phyloP scores from a whole-genome alignment of 768 basidiomycete species.

The Auriscalpium orientale region DNA sequence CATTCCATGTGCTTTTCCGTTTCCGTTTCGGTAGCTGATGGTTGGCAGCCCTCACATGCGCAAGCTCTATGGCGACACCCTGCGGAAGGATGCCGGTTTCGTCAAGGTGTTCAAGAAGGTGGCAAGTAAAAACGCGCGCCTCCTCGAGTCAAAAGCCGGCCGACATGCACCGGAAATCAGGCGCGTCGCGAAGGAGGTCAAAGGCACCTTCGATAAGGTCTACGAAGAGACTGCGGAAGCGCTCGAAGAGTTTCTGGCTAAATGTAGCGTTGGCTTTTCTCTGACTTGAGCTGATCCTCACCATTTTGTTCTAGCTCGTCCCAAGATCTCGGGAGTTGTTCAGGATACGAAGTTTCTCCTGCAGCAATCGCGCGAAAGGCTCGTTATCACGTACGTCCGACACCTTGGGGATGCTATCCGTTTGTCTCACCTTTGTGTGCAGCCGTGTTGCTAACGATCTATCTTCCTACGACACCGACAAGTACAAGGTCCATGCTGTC shows the following conservation, averaged over 20 bases:
- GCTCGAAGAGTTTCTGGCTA: conserved; percentile 88
- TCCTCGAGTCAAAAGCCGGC: conserved; percentile 70
- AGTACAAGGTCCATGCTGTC: conserved; percentile 65
- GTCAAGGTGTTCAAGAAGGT: conserved; percentile 97
- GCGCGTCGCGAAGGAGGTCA: conserved; percentile 83
- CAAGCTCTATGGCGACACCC: conserved; percentile 86
- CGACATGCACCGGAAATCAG: conserved; percentile 77
- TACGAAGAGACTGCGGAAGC: conserved; percentile 90
- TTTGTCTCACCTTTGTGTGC: conserved; percentile 3
- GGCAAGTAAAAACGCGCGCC: conserved; percentile 72
- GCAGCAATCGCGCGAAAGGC: conserved; percentile 82
- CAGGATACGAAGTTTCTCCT: conserved; percentile 89
- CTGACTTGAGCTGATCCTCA: background rate
- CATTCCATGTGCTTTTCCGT: background rate
- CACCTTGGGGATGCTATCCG: background rate
- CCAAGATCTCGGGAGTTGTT: conserved; percentile 81
- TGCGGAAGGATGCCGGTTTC: conserved; percentile 94
- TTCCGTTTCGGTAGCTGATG: background rate
- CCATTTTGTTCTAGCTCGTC: conserved; percentile 51
- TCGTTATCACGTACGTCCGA: conserved; percentile 79
- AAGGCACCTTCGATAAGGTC: conserved; percentile 92
- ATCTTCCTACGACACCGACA: conserved; percentile 67
- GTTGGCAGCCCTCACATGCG: conserved; percentile 89
- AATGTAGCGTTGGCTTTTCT: conserved; percentile 49
- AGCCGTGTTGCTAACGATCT: conserved; percentile 81